Evolutionary conservation across 441 rosid species (phyloP), one percentile per base, ranked within the genome.

Genomic region (Arabidopsis lyrata): DNA sequence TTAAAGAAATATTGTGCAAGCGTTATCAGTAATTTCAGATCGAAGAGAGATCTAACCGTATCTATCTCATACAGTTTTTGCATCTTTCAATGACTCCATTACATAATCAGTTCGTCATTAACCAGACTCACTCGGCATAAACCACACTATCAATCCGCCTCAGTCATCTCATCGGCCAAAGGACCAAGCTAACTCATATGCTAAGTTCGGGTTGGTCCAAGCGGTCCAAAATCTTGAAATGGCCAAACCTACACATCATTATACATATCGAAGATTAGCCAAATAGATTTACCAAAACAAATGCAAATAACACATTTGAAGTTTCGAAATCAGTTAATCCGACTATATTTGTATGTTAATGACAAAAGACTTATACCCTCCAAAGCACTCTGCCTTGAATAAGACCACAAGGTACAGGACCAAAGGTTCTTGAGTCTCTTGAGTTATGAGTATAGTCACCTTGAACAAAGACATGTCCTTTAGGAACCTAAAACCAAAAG

Each of bases 361-460:
- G 27, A 34, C 8, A 53, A 63, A 36, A 63, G 16, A 27, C 47
- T 63, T 22, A 63, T 79, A 93, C 97, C 90, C 87, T 85, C 84
- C 86, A 93, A 73, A 85, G 73, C 3, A 84, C 80, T 84, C 69
- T 88, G 75, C 85, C 96, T 59, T 82, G 78, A 70, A 91, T 68
- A 82, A 91, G 98, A 27, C 89, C 88, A 50, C 81, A 87, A 42
- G 98, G 93, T 77, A 89, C 78, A 6, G 92, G 81, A 55, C 98
- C 98, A 71, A 85, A 91, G 8, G 42, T 32, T 78, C 96, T 87
- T 1, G 97, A 93, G 84, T 91, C 98, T 20, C 58, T 74, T 0
- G 96, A 85, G 56, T 80, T 68, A 29, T 84, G 81, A 52, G 64
- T 72, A 81, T 89, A 75, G 82, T 91, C 97, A 56, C 98, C 98